Base-by-base conservation (phyloP, 139 green algal species). In the Asterochloris sp. region DNA sequence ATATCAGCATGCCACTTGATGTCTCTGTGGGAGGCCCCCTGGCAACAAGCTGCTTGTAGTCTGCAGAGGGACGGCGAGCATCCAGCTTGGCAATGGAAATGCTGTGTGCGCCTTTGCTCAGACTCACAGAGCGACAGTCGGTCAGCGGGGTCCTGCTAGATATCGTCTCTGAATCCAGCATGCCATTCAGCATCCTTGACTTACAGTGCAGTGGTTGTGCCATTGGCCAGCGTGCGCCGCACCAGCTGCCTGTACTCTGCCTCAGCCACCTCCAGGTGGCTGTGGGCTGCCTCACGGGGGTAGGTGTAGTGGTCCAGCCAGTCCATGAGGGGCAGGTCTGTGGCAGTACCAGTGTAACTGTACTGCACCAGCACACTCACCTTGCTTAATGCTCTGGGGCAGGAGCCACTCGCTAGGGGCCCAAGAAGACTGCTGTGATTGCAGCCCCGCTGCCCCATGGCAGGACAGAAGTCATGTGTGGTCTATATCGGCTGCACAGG, bases 231-330 rank as follows among this genome's bases (percentile, higher is more conserved):
- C 54, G 86, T 38, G 11, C 83, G 78, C 1, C 29, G 54, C 28
- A 77, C 79, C 21, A 86, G 73, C 60, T 67, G 47, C 11, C 15
- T 28, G 64, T 90, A 90, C 13, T 89, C 62, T 13, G 68, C 12
- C 0, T 74, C 29, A 11, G 84, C 85, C 75, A 74, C 69, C 13
- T 73, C 69, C 26, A 17, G 24, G 26, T 88, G 82, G 23, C 29
- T 19, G 27, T 76, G 80, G 24, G 66, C 13, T 15, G 74, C 73
- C 60, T 91, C 88, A 0, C 78, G 83, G 16, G 88, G 84, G 66
- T 89, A 91, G 38, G 88, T 85, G 74, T 89, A 89, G 11, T 73
- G 80, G 0, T 86, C 81, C 16, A 91, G 82, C 88, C 88, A 91
- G 6, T 83, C 76, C 74, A 91, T 84, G 13, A 91, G 73, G 0